Evolutionary conservation across 108 stramenopile species (phyloP).

Genomic region (Fistulifera pelliculosa): DNA sequence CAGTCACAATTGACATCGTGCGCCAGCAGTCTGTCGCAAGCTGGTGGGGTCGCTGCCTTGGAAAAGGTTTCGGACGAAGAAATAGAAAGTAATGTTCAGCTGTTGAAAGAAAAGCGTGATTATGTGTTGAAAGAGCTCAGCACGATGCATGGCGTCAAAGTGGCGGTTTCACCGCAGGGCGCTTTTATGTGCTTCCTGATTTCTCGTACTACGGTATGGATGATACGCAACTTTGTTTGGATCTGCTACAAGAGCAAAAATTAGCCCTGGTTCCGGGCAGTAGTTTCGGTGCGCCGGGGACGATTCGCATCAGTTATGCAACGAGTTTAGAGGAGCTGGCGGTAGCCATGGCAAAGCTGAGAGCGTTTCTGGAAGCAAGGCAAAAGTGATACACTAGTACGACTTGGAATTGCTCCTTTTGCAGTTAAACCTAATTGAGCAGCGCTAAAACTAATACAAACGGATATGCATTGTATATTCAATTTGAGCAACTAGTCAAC

Average conservation of each 20-base stretch:
- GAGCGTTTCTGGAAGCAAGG: conserved; percentile 39
- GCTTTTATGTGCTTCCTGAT: conserved; percentile 96
- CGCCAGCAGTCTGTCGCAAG: conserved; percentile 90
- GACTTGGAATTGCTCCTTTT: too few relatives aligned
- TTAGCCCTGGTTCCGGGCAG: conserved; percentile 94
- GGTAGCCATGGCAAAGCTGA: conserved; percentile 66
- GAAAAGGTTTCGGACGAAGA: conserved; percentile 56
- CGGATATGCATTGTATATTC: too few relatives aligned
- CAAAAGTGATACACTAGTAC: neutral
- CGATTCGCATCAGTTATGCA: conserved; percentile 92
- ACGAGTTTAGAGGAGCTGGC: conserved; percentile 84
- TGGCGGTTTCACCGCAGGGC: conserved; percentile 70
- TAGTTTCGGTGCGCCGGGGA: conserved; percentile 87
- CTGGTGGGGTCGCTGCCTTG: conserved; percentile 88
- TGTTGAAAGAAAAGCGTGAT: conserved; percentile 81
- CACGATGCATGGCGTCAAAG: conserved; percentile 54
- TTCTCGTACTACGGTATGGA: conserved; percentile 74
- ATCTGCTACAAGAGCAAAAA: conserved; percentile 72
- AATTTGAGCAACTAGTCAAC: too few relatives aligned
- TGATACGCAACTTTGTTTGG: conserved; percentile 77
- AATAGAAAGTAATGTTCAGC: conserved; percentile 54
- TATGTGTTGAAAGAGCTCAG: conserved; percentile 63
- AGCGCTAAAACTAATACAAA: too few relatives aligned
- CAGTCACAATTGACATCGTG: conserved; percentile 92
- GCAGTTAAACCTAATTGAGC: too few relatives aligned